A percentile compares a stretch with the other conserved stretches of the same genome.
phyloP scores from a whole-genome alignment of 805 yeast genomes.

The Metschnikowia corniflorae region DNA sequence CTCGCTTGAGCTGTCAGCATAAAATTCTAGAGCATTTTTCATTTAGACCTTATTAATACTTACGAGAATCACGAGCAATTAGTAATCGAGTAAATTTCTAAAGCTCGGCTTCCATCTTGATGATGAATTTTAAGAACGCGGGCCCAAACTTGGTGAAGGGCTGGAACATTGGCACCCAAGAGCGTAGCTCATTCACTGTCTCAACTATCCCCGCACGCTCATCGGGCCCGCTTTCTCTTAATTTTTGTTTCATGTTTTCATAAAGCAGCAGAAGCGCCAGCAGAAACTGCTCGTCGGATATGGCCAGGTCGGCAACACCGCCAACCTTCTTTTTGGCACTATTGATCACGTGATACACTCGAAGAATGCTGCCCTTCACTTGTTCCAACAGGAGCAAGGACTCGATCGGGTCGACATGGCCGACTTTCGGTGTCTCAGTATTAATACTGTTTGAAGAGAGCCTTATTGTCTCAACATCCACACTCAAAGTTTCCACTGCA shows the following conservation, averaged over 20 bases:
- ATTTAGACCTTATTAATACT: neutral
- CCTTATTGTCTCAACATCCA: slow-evolving; percentile 12
- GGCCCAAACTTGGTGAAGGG: slow-evolving; percentile 49
- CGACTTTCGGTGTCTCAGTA: neutral
- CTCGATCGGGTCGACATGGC: slow-evolving; percentile 16
- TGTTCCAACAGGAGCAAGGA: slow-evolving; percentile 42
- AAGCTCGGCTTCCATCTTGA: slow-evolving; percentile 28
- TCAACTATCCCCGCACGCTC: slow-evolving; percentile 32
- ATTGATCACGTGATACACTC: slow-evolving; percentile 45
- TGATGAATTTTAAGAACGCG: slow-evolving; percentile 47
- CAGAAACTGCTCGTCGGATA: slow-evolving; percentile 18
- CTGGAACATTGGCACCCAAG: slow-evolving; percentile 51
- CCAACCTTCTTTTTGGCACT: slow-evolving; percentile 18
- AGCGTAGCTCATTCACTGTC: slow-evolving; percentile 46
- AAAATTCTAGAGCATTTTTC: neutral
- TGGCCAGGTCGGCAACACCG: slow-evolving; percentile 5
- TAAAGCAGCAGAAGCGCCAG: slow-evolving; percentile 42
- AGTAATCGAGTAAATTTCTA: no score
- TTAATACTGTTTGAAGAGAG: neutral
- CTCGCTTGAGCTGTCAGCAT: neutral
- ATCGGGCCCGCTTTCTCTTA: slow-evolving; percentile 21
- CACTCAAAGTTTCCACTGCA: slow-evolving; percentile 54
- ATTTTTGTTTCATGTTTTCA: slow-evolving; percentile 43
- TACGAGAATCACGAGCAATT: neutral
- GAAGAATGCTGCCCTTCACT: slow-evolving; percentile 43